Percentiles rank a stretch among this genome's conserved stretches.
Evolutionary conservation across 495 filamentous ascomycete genomes (phyloP).

Genomic region (Emericellopsis terricola): DNA sequence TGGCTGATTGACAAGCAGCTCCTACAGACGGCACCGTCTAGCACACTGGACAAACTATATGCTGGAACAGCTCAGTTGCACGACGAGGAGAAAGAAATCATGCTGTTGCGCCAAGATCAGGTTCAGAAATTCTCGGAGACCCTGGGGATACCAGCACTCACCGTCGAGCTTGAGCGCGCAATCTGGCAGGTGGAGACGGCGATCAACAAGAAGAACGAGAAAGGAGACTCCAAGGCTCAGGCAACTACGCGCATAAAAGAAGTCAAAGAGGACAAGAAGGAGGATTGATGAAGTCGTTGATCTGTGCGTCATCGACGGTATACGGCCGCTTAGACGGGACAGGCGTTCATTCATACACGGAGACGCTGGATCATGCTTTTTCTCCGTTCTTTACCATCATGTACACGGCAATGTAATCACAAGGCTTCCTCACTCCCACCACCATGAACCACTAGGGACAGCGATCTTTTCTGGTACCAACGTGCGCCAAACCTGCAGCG

Average conservation of each 20-base stretch:
- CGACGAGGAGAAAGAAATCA: conserved; percentile 26
- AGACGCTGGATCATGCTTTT: background rate
- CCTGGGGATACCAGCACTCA: conserved; percentile 65
- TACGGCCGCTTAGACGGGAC: background rate
- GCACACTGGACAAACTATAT: conserved; percentile 58
- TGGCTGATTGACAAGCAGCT: conserved; percentile 60
- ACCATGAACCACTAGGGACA: too few relatives aligned
- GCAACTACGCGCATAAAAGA: conserved; percentile 1
- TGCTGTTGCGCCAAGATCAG: conserved; percentile 41
- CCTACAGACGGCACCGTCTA: conserved; percentile 40
- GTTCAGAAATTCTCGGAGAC: conserved; percentile 46
- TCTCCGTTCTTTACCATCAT: background rate
- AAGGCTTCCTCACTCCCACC: too few relatives aligned
- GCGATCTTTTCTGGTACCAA: too few relatives aligned
- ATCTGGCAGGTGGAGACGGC: conserved; percentile 69
- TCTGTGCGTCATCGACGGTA: too few relatives aligned
- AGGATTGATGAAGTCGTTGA: background rate
- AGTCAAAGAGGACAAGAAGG: background rate
- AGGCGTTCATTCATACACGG: background rate
- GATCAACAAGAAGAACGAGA: conserved; percentile 30
- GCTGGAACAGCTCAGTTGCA: conserved; percentile 14
- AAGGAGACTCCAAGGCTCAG: conserved; percentile 3
- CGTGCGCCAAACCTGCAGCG: too few relatives aligned
- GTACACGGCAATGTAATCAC: background rate
- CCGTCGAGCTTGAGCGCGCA: conserved; percentile 76